Evolutionary conservation across 768 basidiomycete genomes (phyloP).

Genomic region (Suillus ampliporus): DNA sequence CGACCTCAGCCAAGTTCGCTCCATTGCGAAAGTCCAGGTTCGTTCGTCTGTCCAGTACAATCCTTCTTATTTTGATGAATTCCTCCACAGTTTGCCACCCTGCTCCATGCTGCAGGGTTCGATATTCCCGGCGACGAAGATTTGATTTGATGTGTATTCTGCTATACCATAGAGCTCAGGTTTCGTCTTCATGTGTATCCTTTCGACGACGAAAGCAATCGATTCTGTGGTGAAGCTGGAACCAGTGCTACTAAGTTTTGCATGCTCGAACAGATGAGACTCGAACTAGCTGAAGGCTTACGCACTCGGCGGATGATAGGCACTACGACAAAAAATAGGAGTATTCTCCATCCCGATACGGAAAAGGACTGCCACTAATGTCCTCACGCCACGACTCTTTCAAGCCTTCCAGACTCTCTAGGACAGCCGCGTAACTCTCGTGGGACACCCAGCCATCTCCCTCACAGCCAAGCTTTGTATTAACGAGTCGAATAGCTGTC

Average conservation of each 20-base stretch:
- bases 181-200: background rate
- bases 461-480: too few species aligned
- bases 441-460: too few species aligned
- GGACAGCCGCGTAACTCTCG: too few species aligned
- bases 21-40: slow-evolving; percentile 90
- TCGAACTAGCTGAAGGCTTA: too few species aligned
- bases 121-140: slow-evolving; percentile 36
- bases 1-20: slow-evolving; percentile 80
- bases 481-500: too few species aligned
- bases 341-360: too few species aligned
- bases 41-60: slow-evolving; percentile 20
- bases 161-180: background rate
- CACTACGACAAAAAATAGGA: too few species aligned
- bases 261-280: too few species aligned
- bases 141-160: slow-evolving; percentile 6
- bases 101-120: slow-evolving; percentile 73
- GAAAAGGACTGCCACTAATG: too few species aligned
- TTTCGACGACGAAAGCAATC: background rate
- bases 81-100: slow-evolving; percentile 62
- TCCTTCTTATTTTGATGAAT: background rate
- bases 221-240: background rate
- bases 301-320: too few species aligned
- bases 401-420: too few species aligned
- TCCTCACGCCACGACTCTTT: too few species aligned
- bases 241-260: background rate